Base-by-base conservation (phyloP, 164 flowering plant genomes). In the Umbilicus rupestris region DNA sequence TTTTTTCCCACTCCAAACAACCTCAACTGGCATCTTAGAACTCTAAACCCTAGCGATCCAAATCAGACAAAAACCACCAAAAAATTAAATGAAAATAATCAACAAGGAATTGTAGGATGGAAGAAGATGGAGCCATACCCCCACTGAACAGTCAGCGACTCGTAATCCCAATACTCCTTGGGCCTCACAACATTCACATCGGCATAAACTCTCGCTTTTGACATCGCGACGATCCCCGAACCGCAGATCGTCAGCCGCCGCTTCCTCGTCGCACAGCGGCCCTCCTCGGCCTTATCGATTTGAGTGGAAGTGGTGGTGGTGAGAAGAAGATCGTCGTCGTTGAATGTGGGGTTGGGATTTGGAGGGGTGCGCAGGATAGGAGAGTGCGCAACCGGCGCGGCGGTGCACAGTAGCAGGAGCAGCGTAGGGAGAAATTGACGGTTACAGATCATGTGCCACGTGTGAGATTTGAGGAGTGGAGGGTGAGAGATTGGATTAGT, bases 141-240 rank as follows among this genome's bases (percentile, higher is more conserved):
- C 59, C 59, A 52, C 59, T 52, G 31, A 9, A 52, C 59, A 55
- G 33, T 28, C 29, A 55, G 60, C 60, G 60, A 55, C 60, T 55
- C 60, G 60, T 55, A 55, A 55, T 55, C 60, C 60, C 60, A 55
- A 28, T 55, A 55, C 60, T 55, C 60, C 60, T 55, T 55, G 0
- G 60, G 60, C 60, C 60, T 55, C 60, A 55, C 60, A 29, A 55
- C 60, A 29, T 55, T 55, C 17, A 55, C 60, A 55, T 55, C 60
- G 29, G 60, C 60, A 28, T 55, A 55, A 14, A 55, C 33, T 28
- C 31, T 26, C 17, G 60, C 60, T 28, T 55, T 55, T 19, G 60
- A 55, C 60, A 55, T 55, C 60, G 60, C 60, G 33, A 26, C 29
- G 58, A 55, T 55, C 60, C 19, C 60, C 60, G 60, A 55, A 28